A percentile compares a stretch with the other conserved stretches of the same genome.
Conservation (phyloP, 176 grass and related monocot species). For the Coix lacrymajobi region DNA sequence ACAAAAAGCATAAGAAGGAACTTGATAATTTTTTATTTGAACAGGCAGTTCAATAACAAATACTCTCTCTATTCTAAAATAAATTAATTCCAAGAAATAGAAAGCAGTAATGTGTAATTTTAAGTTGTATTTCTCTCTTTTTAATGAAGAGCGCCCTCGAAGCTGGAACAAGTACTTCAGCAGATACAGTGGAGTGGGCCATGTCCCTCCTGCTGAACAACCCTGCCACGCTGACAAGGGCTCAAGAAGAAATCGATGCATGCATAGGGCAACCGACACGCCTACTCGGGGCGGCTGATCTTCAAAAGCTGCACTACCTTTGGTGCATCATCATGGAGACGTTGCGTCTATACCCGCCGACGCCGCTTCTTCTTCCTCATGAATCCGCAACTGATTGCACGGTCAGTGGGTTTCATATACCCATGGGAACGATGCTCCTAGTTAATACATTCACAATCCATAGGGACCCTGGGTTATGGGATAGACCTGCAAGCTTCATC, state of each 20-base stretch:
- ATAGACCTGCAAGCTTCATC: not conserved
- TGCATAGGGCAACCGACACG: not conserved
- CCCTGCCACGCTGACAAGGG: not conserved
- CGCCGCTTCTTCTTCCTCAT: not conserved
- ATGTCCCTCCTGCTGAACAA: not conserved
- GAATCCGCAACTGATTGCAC: not conserved
- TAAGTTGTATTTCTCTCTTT: not conserved
- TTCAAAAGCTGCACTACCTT: not conserved
- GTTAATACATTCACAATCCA: not conserved
- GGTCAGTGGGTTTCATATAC: not conserved
- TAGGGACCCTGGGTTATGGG: not conserved
- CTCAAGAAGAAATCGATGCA: not conserved
- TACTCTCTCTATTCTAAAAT: no score
- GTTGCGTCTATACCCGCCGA: not conserved
- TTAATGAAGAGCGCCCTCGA: not conserved
- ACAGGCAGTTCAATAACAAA: no score
- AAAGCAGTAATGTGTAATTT: no score
- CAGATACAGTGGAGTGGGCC: not conserved
- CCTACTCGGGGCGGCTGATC: not conserved
- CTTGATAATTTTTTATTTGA: no score
- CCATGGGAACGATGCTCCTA: not conserved
- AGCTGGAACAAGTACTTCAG: constrained; percentile 6
- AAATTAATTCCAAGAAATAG: no score
- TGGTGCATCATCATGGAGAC: constrained; percentile 3
- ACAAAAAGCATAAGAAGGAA: no score